A percentile compares a stretch with the other conserved stretches of the same genome.
These are phyloP conservation scores for Ustilago sp. DNA, from an alignment of 1,284 basidiomycete genomes.

Conservation along the genomic window DNA sequence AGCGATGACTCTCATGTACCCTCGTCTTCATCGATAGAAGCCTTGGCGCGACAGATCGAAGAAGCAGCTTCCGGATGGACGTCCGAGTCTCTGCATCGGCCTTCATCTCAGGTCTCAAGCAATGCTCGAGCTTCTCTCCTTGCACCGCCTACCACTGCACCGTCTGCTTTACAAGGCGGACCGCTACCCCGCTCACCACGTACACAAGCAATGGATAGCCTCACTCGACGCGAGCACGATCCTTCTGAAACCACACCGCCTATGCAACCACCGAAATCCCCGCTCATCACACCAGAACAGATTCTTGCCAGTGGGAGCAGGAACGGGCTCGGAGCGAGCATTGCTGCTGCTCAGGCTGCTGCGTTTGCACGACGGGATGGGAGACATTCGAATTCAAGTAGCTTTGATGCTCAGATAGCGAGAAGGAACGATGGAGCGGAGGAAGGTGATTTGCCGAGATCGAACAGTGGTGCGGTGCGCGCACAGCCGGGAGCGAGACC, in stretches of 20 bases:
- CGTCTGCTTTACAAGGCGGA: not conserved
- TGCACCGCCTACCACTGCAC: not conserved
- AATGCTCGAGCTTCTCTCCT: not conserved
- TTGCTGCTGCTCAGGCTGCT: slow-evolving; percentile 52
- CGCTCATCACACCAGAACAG: slow-evolving; percentile 42
- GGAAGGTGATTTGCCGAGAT: not conserved
- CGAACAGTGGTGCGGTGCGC: not conserved
- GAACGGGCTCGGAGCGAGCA: slow-evolving; percentile 36
- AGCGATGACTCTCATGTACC: not conserved
- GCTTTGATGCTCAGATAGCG: slow-evolving; percentile 6
- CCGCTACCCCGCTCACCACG: slow-evolving; percentile 32
- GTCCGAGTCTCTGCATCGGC: not conserved
- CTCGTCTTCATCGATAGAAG: slow-evolving; percentile 23
- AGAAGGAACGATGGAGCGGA: not conserved
- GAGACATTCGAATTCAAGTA: slow-evolving; percentile 17
- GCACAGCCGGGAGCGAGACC: slow-evolving; percentile 5
- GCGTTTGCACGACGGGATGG: slow-evolving; percentile 28
- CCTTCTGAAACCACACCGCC: slow-evolving; percentile 16
- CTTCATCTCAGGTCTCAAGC: not conserved
- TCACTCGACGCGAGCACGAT: slow-evolving; percentile 30
- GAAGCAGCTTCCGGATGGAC: slow-evolving; percentile 30
- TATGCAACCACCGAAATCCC: slow-evolving; percentile 37
- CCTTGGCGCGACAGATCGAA: slow-evolving; percentile 33
- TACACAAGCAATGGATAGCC: slow-evolving; percentile 45
- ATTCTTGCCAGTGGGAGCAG: slow-evolving; percentile 26